Percentiles rank a stretch among this genome's conserved stretches.
Conservation (phyloP, 129 eudicot genomes). For the Oenanthe sinensis region DNA sequence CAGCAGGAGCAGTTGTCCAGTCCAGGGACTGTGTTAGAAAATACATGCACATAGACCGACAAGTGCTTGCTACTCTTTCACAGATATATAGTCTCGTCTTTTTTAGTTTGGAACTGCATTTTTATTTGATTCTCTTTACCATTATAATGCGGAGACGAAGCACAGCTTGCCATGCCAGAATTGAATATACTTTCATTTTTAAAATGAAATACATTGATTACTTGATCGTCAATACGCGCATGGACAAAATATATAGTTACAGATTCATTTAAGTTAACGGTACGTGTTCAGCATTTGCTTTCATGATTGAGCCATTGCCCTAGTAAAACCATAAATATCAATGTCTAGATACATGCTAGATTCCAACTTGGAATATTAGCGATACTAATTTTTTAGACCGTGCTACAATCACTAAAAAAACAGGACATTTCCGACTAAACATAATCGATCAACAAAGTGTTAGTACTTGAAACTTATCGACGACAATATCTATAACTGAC, state of each 20-base stretch:
- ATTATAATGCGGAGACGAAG: not conserved
- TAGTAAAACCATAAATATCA: not conserved
- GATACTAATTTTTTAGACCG: too few relatives aligned
- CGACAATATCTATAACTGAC: too few relatives aligned
- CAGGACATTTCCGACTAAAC: too few relatives aligned
- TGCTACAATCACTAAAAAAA: too few relatives aligned
- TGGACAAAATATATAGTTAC: not conserved
- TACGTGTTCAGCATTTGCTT: not conserved
- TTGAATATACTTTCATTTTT: not conserved
- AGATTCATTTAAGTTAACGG: not conserved
- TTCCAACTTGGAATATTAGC: not conserved
- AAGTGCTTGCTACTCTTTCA: not conserved
- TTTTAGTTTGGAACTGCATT: not conserved
- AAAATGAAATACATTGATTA: not conserved
- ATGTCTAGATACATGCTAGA: not conserved
- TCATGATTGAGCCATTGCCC: not conserved
- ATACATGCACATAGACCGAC: not conserved
- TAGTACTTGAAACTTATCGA: too few relatives aligned
- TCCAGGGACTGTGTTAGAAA: not conserved
- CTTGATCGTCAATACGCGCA: not conserved
- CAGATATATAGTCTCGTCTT: not conserved
- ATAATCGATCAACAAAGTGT: too few relatives aligned
- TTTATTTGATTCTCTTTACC: conserved; percentile 4
- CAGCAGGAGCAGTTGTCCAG: not conserved
- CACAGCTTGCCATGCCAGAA: not conserved